Evolutionary conservation across 306 rosid genomes (phyloP), one percentile per base, ranked within the genome.

Genomic region (Sicyos baderoa): DNA sequence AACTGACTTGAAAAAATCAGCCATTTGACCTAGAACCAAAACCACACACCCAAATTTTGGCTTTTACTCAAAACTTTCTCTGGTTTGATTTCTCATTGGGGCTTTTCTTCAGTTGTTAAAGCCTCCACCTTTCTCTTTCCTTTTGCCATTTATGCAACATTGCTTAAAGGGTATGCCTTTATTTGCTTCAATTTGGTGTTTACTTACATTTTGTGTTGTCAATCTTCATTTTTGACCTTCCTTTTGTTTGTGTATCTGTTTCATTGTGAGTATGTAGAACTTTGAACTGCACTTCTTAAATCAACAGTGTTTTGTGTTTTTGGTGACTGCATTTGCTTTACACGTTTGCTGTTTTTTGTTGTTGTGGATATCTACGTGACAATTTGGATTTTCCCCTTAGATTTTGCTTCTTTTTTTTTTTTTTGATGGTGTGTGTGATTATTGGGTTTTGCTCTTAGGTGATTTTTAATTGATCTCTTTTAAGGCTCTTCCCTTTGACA

Each of bases 401-500:
- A 19, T 18, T 62, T 61, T 64, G 40, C 14, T 45, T 25, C 29
- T 25, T 25, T 35, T 45, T 65, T 44, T 13, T 27, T 13, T 65
- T 44, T 13, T 27, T 13, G 1, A 22, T 64, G 52, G 17, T 37
- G 25, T 40, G n/a, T 42, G 19, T 65, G 21, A 45, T 65, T 19
- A 44, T 45, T 59, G 45, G 65, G 32, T 65, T 44, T 65, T 65
- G 19, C n/a, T 63, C 15, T 62, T 50, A 18, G 68, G 49, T 62
- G 29, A 62, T 40, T 62, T 62, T 40, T 37, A 16, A 35, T 62
- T 17, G 25, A 62, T 79, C 70, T 80, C 45, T 61, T 68, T 74
- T 81, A 75, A 81, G 82, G 45, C 22, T 59, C 79, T 79, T 78
- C 77, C 75, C 83, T 80, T 83, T 82, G 89, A 79, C 89, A 74